phyloP scores from a whole-genome alignment of 805 yeast species.

The Sugiyamaella smithiae region DNA sequence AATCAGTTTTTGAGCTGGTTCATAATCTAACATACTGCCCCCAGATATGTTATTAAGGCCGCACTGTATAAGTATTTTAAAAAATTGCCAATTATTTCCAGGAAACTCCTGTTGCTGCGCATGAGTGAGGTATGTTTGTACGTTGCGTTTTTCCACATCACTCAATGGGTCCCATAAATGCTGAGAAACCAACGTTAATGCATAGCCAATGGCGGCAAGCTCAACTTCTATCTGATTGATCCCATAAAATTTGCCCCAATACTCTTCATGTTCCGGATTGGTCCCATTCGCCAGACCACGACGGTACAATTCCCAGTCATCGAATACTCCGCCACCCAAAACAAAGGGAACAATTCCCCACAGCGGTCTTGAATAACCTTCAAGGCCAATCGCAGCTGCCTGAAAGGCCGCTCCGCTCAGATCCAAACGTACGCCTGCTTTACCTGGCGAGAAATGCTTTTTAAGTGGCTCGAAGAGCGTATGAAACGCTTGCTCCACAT shows the following conservation, averaged over 20 bases:
- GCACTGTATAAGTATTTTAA: conserved; percentile 31
- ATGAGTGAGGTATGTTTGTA: conserved; percentile 22
- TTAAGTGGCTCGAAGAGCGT: conserved; percentile 20
- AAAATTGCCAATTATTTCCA: conserved; percentile 33
- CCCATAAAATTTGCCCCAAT: conserved; percentile 31
- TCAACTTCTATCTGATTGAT: conserved; percentile 33
- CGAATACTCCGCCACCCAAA: conserved; percentile 27
- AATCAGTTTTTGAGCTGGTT: conserved; percentile 17
- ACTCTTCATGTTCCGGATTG: conserved; percentile 31
- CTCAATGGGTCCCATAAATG: conserved; percentile 32
- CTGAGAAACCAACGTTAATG: conserved; percentile 28
- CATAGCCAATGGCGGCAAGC: conserved; percentile 30
- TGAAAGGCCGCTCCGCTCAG: conserved; percentile 31
- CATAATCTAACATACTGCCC: conserved; percentile 19
- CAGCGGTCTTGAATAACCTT: conserved; percentile 34
- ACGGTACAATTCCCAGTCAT: conserved; percentile 28
- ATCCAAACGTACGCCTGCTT: conserved; percentile 22
- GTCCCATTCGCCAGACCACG: conserved; percentile 32
- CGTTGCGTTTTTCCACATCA: conserved; percentile 22
- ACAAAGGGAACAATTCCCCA: conserved; percentile 35
- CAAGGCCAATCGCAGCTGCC: conserved; percentile 28
- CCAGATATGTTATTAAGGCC: conserved; percentile 26
- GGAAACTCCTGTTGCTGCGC: conserved; percentile 25
- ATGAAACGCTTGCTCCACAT: conserved; percentile 17
- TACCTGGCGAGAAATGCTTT: conserved; percentile 19